Evolutionary conservation across 2,329 filamentous ascomycete species (phyloP), one percentile per base, ranked within the genome.

Genomic region (Didymella lethalis): DNA sequence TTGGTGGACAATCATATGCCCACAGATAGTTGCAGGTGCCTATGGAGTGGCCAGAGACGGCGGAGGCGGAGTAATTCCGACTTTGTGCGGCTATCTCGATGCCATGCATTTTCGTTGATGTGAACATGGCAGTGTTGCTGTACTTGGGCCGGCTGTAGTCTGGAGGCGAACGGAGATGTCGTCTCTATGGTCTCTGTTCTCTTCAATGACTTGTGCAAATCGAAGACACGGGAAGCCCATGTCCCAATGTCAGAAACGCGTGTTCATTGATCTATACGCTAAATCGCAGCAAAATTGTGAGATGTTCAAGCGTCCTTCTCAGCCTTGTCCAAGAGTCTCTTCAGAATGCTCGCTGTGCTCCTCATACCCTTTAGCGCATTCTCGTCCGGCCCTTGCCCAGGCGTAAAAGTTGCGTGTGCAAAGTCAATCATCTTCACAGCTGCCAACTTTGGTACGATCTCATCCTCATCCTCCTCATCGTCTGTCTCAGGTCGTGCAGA

Each of bases 401-500:
- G 90, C 1, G 87, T 90, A 88, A 90, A 98, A 48, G 83, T 80
- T 11, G 95, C 95, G 77, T 99, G 95, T 1, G 95, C 95, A 83
- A 99, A 99, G 76, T 99, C 95, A 68, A 99, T 99, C 63, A 99
- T 83, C 73, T 94, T 95, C 48, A 97, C 83, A 12, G 87, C 85
- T 70, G 90, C 92, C 43, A 96, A 86, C 68, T 88, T 88, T 0
- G 90, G 90, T 14, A 73, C 51, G 40, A 66, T 68, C 31, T 73
- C 72, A 60, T 80, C 81, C 1, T 84, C 78, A 10, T 81, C 80
- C n/a, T 80, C 79, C 20, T 77, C 77, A 48, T 79, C 75, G 28
- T 74, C 70, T 2, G 16, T 29, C 31, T 61, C 53, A 5, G 32
- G 53, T 23, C 49, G 38, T 28, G 46, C 53, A 25, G 65, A 66